Conservation (phyloP, 805 yeast species). For the Kurtzmaniella fragi region DNA sequence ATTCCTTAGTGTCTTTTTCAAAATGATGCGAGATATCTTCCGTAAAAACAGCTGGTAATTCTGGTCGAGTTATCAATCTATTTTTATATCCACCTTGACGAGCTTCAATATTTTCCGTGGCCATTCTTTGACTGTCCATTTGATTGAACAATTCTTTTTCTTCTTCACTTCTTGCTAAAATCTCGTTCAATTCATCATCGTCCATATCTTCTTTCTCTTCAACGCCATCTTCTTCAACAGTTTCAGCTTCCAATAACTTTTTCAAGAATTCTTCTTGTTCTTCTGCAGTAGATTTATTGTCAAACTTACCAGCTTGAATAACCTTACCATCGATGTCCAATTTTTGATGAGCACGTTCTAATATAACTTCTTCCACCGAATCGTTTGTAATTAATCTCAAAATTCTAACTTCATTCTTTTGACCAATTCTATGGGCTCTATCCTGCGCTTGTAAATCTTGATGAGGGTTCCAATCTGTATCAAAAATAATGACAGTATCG, state of each 20-base stretch:
- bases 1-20: constrained; percentile 45
- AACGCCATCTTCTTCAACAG: constrained; percentile 42
- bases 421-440: constrained; percentile 87
- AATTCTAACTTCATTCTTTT: constrained; percentile 81
- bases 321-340: constrained; percentile 85
- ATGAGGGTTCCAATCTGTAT: constrained; percentile 90
- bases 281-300: constrained; percentile 79
- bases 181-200: constrained; percentile 68
- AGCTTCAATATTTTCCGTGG: constrained; percentile 27
- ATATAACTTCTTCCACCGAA: constrained; percentile 77
- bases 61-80: constrained; percentile 61
- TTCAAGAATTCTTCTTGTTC: constrained; percentile 80
- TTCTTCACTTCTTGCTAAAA: constrained; percentile 62
- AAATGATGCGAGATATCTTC: constrained; percentile 53
- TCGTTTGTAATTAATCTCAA: constrained; percentile 75
- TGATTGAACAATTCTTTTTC: constrained; percentile 52
- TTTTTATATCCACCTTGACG: constrained; percentile 26
- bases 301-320: constrained; percentile 88
- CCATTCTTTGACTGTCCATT: constrained; percentile 56
- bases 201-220: constrained; percentile 55
- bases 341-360: constrained; percentile 79
- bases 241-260: constrained; percentile 66
- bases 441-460: constrained; percentile 90
- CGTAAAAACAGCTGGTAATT: constrained; percentile 77
- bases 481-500: constrained; percentile 81